These are phyloP conservation scores for Wickerhamomyces sp. DNA, from an alignment of 1,139 yeast genomes.

Conservation along the genomic window DNA sequence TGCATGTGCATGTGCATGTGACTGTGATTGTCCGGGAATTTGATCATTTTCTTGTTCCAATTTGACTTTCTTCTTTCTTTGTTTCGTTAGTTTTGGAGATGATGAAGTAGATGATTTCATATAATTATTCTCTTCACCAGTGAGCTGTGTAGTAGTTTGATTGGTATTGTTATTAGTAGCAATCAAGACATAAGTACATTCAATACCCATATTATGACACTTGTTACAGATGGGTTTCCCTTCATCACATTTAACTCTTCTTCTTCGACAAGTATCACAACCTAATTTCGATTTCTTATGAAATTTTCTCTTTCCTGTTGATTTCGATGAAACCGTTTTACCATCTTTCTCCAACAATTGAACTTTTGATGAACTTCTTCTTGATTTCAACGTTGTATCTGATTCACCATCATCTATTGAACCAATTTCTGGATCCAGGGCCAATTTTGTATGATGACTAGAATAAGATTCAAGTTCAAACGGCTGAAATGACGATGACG, in stretches of 20 bases:
- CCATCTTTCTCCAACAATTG: conserved; percentile 32
- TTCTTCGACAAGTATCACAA: conserved; percentile 79
- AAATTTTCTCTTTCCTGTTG: conserved; percentile 55
- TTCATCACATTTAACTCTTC: conserved; percentile 93
- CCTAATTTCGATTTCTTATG: conserved; percentile 88
- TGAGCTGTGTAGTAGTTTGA: conserved; percentile 5
- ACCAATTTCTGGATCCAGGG: too few relatives aligned
- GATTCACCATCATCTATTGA: too few relatives aligned
- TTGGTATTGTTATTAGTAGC: conserved; percentile 12
- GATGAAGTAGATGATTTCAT: conserved; percentile 1
- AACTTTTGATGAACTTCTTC: conserved; percentile 18
- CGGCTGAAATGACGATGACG: too few relatives aligned
- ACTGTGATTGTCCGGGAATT: too few relatives aligned
- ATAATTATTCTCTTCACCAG: too few relatives aligned
- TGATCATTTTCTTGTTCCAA: conserved; percentile 3
- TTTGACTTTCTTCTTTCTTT: not conserved
- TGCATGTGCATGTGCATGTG: too few relatives aligned
- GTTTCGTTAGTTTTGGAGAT: not conserved
- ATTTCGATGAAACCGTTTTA: conserved; percentile 33
- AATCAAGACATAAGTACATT: conserved; percentile 51
- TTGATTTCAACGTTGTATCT: too few relatives aligned
- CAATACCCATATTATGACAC: conserved; percentile 71
- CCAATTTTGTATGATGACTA: too few relatives aligned
- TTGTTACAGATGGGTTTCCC: conserved; percentile 72
- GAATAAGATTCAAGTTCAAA: too few relatives aligned